These are phyloP conservation scores for Coccomyxa sp. DNA, from an alignment of 139 green algal species.

Conservation along the genomic window DNA sequence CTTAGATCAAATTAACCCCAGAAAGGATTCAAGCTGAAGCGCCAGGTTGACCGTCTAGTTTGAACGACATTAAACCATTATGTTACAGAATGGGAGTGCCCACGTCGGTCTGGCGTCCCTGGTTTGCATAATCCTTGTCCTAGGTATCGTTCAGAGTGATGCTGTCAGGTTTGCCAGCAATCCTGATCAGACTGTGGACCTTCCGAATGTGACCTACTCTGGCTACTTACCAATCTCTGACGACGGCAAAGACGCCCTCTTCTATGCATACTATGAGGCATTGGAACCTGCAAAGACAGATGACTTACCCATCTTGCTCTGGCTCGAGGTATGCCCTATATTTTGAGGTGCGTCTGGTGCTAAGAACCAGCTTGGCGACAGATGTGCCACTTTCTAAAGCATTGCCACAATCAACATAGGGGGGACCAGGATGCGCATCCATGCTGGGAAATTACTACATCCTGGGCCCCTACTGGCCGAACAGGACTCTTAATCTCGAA, in stretches of 20 bases:
- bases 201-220: slow-evolving; percentile 16
- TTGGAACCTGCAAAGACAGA: neutral
- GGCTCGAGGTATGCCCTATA: slow-evolving; percentile 32
- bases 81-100: too few species aligned
- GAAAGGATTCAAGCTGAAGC: too few species aligned
- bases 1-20: too few species aligned
- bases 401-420: slow-evolving; percentile 22
- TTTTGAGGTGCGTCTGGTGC: neutral
- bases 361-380: neutral
- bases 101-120: too few species aligned
- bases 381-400: neutral
- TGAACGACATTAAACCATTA: too few species aligned
- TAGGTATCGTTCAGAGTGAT: too few species aligned
- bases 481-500: slow-evolving; percentile 19
- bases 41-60: too few species aligned
- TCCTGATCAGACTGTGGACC: neutral
- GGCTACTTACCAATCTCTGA: slow-evolving; percentile 21
- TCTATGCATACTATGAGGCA: slow-evolving; percentile 34
- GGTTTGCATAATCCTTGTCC: too few species aligned
- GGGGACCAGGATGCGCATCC: slow-evolving; percentile 57
- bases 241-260: slow-evolving; percentile 15
- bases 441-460: slow-evolving; percentile 64
- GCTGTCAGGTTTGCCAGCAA: too few species aligned
- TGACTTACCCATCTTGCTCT: slow-evolving; percentile 25
- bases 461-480: slow-evolving; percentile 42